Percentiles rank a stretch among this genome's conserved stretches.
These are phyloP conservation scores for Colletotrichum brevisporum DNA, from an alignment of 2,329 filamentous ascomycete species.

Conservation along the genomic window DNA sequence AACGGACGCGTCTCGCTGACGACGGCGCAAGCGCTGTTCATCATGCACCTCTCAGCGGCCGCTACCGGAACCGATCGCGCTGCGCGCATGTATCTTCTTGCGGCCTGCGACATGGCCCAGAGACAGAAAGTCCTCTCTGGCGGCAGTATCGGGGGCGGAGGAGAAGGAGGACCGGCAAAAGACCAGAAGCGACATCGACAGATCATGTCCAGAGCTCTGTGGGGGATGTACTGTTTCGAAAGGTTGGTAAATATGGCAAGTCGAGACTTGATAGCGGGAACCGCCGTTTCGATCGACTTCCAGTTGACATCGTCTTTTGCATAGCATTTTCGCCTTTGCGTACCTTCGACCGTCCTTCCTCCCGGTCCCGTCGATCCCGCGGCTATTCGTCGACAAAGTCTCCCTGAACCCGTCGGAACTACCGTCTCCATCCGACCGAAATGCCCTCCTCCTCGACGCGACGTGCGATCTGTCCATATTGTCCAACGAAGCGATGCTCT, in stretches of 20 bases:
- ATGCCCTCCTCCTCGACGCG: neutral
- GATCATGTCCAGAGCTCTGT: conserved; percentile 32
- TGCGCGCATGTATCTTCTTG: conserved; percentile 43
- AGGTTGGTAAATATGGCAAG: conserved; percentile 30
- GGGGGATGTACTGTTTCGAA: conserved; percentile 43
- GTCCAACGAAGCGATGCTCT: conserved; percentile 1
- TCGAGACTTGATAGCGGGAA: no score
- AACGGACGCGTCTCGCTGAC: conserved; percentile 41
- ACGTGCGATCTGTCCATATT: neutral
- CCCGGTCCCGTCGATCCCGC: neutral
- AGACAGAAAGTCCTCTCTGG: conserved; percentile 2
- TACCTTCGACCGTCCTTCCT: conserved; percentile 4
- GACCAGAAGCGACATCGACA: no score
- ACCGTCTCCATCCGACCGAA: neutral
- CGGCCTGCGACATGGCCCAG: conserved; percentile 43
- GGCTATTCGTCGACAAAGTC: neutral
- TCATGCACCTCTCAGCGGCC: conserved; percentile 41
- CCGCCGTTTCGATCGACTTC: no score
- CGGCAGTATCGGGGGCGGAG: neutral
- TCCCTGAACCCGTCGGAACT: neutral
- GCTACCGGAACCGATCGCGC: conserved; percentile 38
- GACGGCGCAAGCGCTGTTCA: conserved; percentile 44
- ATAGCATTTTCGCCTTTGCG: neutral
- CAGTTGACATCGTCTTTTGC: no score
- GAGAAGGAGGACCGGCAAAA: neutral